Base-by-base conservation (phyloP, 495 filamentous ascomycete species). In the Annulohypoxylon stygium region DNA sequence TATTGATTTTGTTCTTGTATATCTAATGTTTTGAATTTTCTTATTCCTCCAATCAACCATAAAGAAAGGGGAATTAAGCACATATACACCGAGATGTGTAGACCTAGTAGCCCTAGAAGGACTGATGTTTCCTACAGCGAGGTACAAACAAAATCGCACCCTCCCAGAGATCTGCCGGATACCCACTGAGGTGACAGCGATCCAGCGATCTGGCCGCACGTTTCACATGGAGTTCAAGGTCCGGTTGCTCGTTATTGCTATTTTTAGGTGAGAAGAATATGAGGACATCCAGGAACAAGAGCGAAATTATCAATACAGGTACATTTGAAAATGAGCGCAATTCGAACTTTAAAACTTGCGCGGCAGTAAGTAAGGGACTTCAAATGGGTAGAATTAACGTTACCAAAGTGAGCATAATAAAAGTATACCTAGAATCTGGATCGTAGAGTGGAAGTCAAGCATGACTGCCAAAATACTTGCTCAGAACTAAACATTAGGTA, bases 151-250 rank as follows among this genome's bases (percentile, higher is more conserved):
- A 3, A 12, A 16, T 59, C 55, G 23, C 23, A 33, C 57, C 4
- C 7, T 23, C 57, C 4, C 7, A 39, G 57, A 41, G 61, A 36
- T 37, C n/a, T 53, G 48, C 41, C 4, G n/a, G n/a, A 47, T 20
- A 71, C 55, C 60, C 33, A 50, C 11, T 25, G 7, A 12, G 12
- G 58, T 41, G 26, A 39, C 16, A 45, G 26, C 36, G 26, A 62
- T 55, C 63, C 64, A 59, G 30, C 30, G 70, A 16, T 20, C 26
- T 67, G 65, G 69, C 26, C 39, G 26, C 65, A 16, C 9, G 36
- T 30, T n/a, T 71, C 41, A 58, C 53, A 54, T 65, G 50, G 8
- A 60, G 16, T 37, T 43, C 64, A 47, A 63, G 47, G 51, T 36
- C 41, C 47, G 39, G 26, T 60, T 6, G 47, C 39, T 55, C 39